Evolutionary conservation across 2,329 filamentous ascomycete genomes (phyloP).

Genomic region (Claviceps purpurea): DNA sequence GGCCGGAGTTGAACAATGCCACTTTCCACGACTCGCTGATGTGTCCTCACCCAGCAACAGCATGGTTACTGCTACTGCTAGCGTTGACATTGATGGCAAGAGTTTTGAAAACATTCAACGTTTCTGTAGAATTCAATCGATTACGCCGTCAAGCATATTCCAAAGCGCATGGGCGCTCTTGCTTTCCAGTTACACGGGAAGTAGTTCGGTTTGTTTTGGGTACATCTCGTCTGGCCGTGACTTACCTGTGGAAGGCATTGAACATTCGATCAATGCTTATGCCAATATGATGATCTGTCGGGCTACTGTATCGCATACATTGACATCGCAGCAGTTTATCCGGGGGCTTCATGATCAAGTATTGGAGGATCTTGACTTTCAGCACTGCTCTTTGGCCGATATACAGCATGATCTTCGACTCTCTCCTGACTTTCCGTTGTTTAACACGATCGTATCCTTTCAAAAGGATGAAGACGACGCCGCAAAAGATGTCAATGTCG

Average conservation of each 20-base stretch:
- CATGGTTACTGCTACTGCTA: background rate
- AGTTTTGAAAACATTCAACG: conserved; percentile 1
- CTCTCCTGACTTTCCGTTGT: conserved; percentile 10
- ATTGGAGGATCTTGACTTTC: conserved; percentile 28
- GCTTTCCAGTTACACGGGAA: conserved; percentile 2
- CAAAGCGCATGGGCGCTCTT: conserved; percentile 8
- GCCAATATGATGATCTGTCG: conserved; percentile 2
- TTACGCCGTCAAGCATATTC: conserved; percentile 3
- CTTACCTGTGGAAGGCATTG: conserved; percentile 1
- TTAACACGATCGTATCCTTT: conserved; percentile 21
- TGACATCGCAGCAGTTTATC: conserved; percentile 21
- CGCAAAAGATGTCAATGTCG: background rate
- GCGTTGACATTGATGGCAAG: background rate
- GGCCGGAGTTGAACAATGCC: conserved; percentile 5
- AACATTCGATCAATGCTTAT: conserved; percentile 4
- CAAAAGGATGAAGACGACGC: conserved; percentile 9
- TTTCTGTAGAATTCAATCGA: conserved; percentile 25
- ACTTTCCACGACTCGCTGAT: conserved; percentile 5
- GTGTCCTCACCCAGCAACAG: background rate
- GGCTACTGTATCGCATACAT: conserved; percentile 12
- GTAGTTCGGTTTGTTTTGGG: conserved; percentile 2
- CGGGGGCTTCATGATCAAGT: conserved; percentile 28
- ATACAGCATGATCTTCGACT: conserved; percentile 23
- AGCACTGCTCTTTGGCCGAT: conserved; percentile 34
- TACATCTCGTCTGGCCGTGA: conserved; percentile 3